Percentiles rank a stretch among this genome's conserved stretches.
phyloP scores from a whole-genome alignment of 345 rosid species.

The Bruguiera parviflora region DNA sequence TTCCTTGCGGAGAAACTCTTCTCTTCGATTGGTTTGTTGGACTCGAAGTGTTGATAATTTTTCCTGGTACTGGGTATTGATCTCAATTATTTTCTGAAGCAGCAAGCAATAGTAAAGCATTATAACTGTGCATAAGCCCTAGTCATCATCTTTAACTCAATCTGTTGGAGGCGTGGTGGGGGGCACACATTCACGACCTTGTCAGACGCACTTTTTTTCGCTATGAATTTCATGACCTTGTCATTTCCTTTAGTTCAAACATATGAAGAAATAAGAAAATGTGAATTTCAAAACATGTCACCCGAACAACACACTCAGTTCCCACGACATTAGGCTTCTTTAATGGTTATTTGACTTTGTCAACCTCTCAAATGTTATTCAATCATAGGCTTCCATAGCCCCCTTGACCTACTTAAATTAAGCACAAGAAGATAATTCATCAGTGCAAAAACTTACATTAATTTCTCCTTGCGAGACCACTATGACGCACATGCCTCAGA shows the following conservation, averaged over 20 bases:
- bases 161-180: too few relatives aligned
- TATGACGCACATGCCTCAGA: background rate
- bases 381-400: too few relatives aligned
- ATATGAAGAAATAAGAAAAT: background rate
- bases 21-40: constrained; percentile 14
- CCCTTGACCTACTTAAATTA: too few relatives aligned
- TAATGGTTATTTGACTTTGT: background rate
- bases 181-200: too few relatives aligned
- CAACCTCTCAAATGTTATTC: background rate
- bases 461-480: background rate
- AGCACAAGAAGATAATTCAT: too few relatives aligned
- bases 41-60: constrained; percentile 10
- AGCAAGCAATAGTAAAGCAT: background rate
- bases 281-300: background rate
- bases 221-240: too few relatives aligned
- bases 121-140: too few relatives aligned
- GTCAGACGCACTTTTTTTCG: too few relatives aligned
- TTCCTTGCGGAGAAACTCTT: constrained; percentile 21
- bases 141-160: too few relatives aligned
- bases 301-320: background rate
- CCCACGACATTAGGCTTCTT: background rate
- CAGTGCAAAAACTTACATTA: background rate
- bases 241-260: too few relatives aligned
- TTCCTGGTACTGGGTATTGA: constrained; percentile 22
- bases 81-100: constrained; percentile 20